Evolutionary conservation across 2,329 filamentous ascomycete genomes (phyloP), one percentile per base, ranked within the genome.

Genomic region (Chaetomiaceae sp.): DNA sequence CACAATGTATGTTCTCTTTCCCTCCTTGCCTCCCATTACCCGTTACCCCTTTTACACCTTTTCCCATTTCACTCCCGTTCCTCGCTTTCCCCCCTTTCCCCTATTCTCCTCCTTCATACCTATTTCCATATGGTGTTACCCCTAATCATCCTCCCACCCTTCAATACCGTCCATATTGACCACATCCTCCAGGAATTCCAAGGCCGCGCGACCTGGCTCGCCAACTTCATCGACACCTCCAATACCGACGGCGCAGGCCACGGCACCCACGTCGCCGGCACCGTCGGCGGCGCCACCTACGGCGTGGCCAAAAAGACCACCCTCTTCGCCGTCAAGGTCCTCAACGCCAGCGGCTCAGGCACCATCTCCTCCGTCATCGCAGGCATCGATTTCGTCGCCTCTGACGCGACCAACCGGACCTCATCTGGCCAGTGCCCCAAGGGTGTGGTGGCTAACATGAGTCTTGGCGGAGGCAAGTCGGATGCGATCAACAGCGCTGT

Each of bases 381-480:
- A 12, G 73, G 72, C 54, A 73, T 75, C 60, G 68, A 75, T 62
- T 75, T 65, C 37, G 72, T 74, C 11, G 62, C 66, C 43, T 51
- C 63, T 43, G 71, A 75, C 60, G 61, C 68, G 8, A 19, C 56
- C 34, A 63, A 55, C 15, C 69, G 69, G 46, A 44, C 44, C 7
- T 61, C 55, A 51, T 15, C 42, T 15, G 47, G 42, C 15, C 23
- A 47, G 36, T 75, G 73, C 66, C 64, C 67, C 61, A 70, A 65
- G 38, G 73, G 75, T 34, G 66, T 71, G 37, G 77, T 82, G n/a
- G 74, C 78, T 59, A 80, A 76, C 68, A 79, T 83, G 77, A 79
- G 76, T 19, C 74, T 83, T 4, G 79, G 80, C 11, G 78, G 77
- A 11, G 47, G 60, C 47, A 66, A 59, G 49, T 76, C 75, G 2